Base-by-base conservation (phyloP, 2,329 filamentous ascomycete species). In the Clarireedia paspali region DNA sequence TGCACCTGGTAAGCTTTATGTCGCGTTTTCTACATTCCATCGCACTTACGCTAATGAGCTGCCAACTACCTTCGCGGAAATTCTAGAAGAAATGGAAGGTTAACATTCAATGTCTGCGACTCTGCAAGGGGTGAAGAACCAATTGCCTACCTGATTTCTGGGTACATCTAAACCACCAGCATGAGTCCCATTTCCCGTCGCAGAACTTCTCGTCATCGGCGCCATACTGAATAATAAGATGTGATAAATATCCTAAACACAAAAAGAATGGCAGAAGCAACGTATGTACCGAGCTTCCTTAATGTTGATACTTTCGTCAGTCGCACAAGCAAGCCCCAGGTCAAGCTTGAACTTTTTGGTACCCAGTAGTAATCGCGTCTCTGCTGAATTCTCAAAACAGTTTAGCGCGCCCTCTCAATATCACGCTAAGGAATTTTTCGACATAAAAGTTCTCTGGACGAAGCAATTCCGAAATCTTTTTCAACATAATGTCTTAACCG, bases 401-500 rank as follows among this genome's bases (percentile, higher is more conserved):
- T 30, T 57, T 59, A 59, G 57, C 50, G 54, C 26, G 12, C 23
- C 15, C 23, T n/a, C 0, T 2, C 0, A 38, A 12, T n/a, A 54
- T 46, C 24, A 26, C 47, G 47, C 53, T 50, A 50, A 47, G n/a
- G 46, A 58, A 54, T 47, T 58, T 49, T 57, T 56, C 50, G 23
- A 45, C 24, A 47, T 55, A 54, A 55, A 54, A 55, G 23, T 50
- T 47, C 59, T 20, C 48, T 55, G 54, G 20, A 55, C 23, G n/a
- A 7, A 26, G 20, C 42, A 39, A 48, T 5, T 48, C 47, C 15
- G 1, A 15, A 53, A 20, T 45, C 56, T 58, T 59, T 60, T 60
- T 49, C 20, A 42, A 49, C 57, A 54, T 79, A 78, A 89, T 89
- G 85, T 89, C 83, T 53, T 53, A 48, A 82, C 78, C 71, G 84